These are phyloP conservation scores for Penicillium crystallinum DNA, from an alignment of 495 filamentous ascomycete species.

Conservation along the genomic window DNA sequence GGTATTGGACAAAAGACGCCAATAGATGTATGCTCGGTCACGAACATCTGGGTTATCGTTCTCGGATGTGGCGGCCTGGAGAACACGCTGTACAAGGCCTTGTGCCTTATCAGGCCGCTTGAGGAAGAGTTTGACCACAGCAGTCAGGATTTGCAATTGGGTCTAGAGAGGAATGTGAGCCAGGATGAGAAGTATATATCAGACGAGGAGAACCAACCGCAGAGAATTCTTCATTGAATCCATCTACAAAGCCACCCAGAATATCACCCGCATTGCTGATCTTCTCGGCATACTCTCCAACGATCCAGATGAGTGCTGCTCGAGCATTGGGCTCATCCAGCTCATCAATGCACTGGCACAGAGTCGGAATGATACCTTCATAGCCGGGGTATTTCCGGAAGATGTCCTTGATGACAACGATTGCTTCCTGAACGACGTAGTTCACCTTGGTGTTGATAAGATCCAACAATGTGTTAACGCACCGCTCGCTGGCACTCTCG, in stretches of 20 bases:
- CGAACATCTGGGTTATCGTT: conserved; percentile 97
- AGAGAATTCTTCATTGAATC: conserved; percentile 88
- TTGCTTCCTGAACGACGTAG: conserved; percentile 97
- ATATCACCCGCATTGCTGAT: conserved; percentile 96
- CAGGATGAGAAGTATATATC: background rate
- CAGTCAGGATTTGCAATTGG: conserved; percentile 91
- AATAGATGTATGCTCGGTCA: conserved; percentile 96
- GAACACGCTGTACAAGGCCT: conserved; percentile 83
- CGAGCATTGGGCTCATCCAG: conserved; percentile 90
- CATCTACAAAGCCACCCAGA: conserved; percentile 77
- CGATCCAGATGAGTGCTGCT: conserved; percentile 95
- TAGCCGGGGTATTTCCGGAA: conserved; percentile 97
- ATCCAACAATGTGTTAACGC: conserved; percentile 89
- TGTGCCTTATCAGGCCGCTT: conserved; percentile 95
- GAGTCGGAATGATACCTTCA: conserved; percentile 92
- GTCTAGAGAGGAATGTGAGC: conserved; percentile 46
- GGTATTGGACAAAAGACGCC: conserved; percentile 80
- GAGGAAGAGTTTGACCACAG: conserved; percentile 94
- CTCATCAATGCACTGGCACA: conserved; percentile 96
- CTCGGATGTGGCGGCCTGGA: conserved; percentile 86
- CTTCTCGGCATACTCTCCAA: conserved; percentile 97
- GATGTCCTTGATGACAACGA: conserved; percentile 98
- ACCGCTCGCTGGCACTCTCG: conserved; percentile 86
- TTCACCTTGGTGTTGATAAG: conserved; percentile 96
- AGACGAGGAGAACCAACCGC: conserved; percentile 48